Evolutionary conservation across 1,284 basidiomycete genomes (phyloP).

Genomic region (Wolfiporia cocos): DNA sequence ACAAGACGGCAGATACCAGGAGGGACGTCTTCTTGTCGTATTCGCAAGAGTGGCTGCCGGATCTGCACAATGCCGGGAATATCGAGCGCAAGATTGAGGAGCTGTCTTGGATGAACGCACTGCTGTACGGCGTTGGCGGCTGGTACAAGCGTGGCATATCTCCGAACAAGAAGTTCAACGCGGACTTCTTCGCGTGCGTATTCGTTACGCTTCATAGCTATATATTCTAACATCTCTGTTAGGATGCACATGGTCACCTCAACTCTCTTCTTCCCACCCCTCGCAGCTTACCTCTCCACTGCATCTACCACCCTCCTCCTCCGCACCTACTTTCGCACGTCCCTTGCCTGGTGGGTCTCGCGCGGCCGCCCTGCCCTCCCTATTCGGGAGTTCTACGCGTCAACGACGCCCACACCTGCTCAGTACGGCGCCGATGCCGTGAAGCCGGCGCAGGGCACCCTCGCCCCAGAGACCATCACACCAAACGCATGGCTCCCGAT

Average conservation of each 20-base stretch:
- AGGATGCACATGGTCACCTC: constrained; percentile 45
- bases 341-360: constrained; percentile 29
- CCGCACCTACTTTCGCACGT: constrained; percentile 29
- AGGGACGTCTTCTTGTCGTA: constrained; percentile 34
- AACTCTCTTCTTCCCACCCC: constrained; percentile 33
- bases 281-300: constrained; percentile 22
- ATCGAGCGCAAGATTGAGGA: constrained; percentile 39
- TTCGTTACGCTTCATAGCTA: not conserved
- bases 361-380: constrained; percentile 30
- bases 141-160: constrained; percentile 19
- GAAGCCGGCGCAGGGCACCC: constrained; percentile 25
- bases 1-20: constrained; percentile 25
- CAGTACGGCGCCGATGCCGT: constrained; percentile 24
- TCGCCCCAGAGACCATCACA: constrained; percentile 26
- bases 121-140: constrained; percentile 39
- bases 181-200: constrained; percentile 33
- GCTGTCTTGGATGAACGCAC: constrained; percentile 32
- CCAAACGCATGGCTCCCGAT: constrained; percentile 53
- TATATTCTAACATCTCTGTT: no score
- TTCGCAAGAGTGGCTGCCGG: constrained; percentile 43
- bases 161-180: constrained; percentile 29
- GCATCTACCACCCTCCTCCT: constrained; percentile 28
- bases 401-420: constrained; percentile 14
- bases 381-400: constrained; percentile 31
- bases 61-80: constrained; percentile 27